Base-by-base conservation (phyloP, 139 green algal genomes). In the Mesostigma viride region DNA sequence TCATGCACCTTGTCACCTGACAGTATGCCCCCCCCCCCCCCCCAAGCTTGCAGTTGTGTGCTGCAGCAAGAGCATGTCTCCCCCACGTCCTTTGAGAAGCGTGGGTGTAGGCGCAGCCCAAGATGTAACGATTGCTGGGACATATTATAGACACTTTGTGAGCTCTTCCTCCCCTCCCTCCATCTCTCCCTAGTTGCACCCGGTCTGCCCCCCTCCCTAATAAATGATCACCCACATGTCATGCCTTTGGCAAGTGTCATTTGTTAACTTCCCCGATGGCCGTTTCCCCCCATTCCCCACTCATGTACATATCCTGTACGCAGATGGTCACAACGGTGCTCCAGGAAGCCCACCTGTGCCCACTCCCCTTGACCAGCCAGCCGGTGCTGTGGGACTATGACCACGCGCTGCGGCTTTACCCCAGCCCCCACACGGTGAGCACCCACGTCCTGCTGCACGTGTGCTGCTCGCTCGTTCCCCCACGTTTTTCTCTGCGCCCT, bases 291-390 rank as follows among this genome's bases (percentile, higher is more conserved):
- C 35, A 22, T 62, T 70, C n/a, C 28, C 17, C 4, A 6, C 26
- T 8, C 31, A 60, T 4, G 82, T 64, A 61, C 81, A n/a, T n/a
- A n/a, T n/a, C n/a, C n/a, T n/a, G n/a, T n/a, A n/a, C n/a, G 30
- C 85, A 95, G 62, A 57, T 92, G 20, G 74, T 76, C 6, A 74
- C 80, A 31, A 96, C 90, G 33, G 62, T 96, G 47, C 76, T 96
- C 72, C 89, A 96, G 82, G 89, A 96, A 76, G 76, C 62, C 8
- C 87, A 95, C 76, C 81, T 96, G 64, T 89, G 84, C 67, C 91
- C 91, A 0, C 71, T 96, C 51, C 91, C 91, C 0, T 72, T 96
- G 44, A 79, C 84, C 28, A 72, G 68, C 14, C 87, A 94, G 77
- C 87, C 88, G 0, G 70, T 92, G 20, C 84, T 85, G 68, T 91